These are phyloP conservation scores for Macrocybe gigantea DNA, from an alignment of 768 basidiomycete species.

Conservation along the genomic window DNA sequence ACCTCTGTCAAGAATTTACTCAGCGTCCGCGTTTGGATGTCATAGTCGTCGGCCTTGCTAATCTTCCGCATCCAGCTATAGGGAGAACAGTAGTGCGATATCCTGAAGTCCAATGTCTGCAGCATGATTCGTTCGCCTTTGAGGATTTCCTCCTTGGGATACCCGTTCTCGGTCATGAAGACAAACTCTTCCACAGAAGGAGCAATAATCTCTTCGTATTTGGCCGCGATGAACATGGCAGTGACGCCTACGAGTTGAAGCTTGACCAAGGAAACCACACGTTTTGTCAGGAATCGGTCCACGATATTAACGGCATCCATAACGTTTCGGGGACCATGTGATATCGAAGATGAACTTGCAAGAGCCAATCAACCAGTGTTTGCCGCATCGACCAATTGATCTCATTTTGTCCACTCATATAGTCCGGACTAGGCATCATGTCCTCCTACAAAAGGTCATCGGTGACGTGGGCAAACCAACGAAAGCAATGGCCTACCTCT, in stretches of 20 bases:
- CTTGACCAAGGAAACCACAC: conserved; percentile 84
- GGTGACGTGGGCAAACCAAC: not conserved
- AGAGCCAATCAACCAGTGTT: conserved; percentile 95
- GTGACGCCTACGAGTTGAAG: conserved; percentile 97
- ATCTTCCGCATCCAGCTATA: conserved; percentile 99
- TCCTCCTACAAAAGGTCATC: conserved; percentile 46
- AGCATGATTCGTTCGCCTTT: conserved; percentile 97
- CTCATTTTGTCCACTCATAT: conserved; percentile 92
- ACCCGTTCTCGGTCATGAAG: conserved; percentile 95
- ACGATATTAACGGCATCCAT: conserved; percentile 99
- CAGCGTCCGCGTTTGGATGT: conserved; percentile 93
- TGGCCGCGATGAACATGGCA: conserved; percentile 98
- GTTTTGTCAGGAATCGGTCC: conserved; percentile 86
- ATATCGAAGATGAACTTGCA: conserved; percentile 96
- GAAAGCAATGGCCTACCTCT: conserved; percentile 52
- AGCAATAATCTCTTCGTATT: conserved; percentile 98
- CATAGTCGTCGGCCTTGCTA: conserved; percentile 98
- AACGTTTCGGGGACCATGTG: conserved; percentile 99
- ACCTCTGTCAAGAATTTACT: conserved; percentile 98
- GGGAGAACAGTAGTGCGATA: conserved; percentile 97
- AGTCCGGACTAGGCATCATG: conserved; percentile 87
- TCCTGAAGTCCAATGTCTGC: conserved; percentile 89
- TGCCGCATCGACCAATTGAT: conserved; percentile 94
- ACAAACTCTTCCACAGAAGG: conserved; percentile 98
- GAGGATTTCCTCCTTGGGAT: conserved; percentile 91